phyloP scores from a whole-genome alignment of 345 rosid genomes.

The Barbarea vulgaris region DNA sequence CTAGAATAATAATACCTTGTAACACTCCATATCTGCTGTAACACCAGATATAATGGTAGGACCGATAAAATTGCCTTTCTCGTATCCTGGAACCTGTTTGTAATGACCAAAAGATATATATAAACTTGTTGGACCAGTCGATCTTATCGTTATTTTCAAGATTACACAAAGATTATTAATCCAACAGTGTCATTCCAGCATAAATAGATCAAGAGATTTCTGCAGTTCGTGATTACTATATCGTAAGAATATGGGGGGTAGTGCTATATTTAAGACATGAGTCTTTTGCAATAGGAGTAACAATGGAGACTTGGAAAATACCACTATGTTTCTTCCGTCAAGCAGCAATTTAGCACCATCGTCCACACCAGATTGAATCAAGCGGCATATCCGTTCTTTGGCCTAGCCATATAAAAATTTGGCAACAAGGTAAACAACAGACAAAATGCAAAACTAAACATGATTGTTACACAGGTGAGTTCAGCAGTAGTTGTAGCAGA shows the following conservation, averaged over 20 bases:
- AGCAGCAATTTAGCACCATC: constrained; percentile 84
- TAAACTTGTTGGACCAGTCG: background rate
- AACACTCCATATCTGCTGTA: constrained; percentile 91
- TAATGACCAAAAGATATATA: background rate
- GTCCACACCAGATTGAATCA: constrained; percentile 83
- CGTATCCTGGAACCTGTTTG: constrained; percentile 88
- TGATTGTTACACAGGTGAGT: background rate
- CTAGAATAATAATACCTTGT: constrained; percentile 59
- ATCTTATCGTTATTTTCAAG: background rate
- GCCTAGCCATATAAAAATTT: constrained; percentile 60
- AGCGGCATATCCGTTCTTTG: constrained; percentile 75
- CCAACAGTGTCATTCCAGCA: background rate
- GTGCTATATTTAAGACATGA: background rate
- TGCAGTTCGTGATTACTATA: background rate
- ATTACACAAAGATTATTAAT: background rate
- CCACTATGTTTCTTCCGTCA: constrained; percentile 89
- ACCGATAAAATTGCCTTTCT: constrained; percentile 89
- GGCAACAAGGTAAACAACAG: constrained; percentile 6
- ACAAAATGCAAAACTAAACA: background rate
- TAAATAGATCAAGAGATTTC: background rate
- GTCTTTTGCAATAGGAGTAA: constrained; percentile 12
- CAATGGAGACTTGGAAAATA: constrained; percentile 29
- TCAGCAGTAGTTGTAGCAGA: background rate
- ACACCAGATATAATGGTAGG: constrained; percentile 90
- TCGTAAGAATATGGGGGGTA: background rate